Evolutionary conservation across 2,329 filamentous ascomycete genomes (phyloP).

Genomic region (Aureobasidium sp.): DNA sequence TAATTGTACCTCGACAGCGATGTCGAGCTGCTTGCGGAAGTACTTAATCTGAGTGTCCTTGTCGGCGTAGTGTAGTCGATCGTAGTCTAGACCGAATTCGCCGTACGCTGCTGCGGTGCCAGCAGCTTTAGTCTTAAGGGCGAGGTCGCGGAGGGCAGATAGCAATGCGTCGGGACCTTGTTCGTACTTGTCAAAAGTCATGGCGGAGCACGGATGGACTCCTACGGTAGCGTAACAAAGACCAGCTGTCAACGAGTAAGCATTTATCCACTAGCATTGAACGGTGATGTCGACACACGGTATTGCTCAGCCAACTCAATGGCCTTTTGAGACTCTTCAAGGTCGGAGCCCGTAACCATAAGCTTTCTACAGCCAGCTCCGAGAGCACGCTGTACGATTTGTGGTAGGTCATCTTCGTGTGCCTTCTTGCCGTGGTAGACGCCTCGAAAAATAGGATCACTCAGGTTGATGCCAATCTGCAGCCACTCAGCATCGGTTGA

Average conservation of each 20-base stretch:
- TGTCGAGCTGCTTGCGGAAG: conserved; percentile 73
- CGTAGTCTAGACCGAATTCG: conserved; percentile 94
- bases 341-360: conserved; percentile 86
- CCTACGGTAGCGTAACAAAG: conserved; percentile 85
- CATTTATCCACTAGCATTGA: neutral
- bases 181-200: conserved; percentile 62
- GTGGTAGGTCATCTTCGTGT: conserved; percentile 66
- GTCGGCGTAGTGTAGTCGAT: conserved; percentile 75
- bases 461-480: conserved; percentile 87
- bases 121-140: conserved; percentile 50
- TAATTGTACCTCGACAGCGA: conserved; percentile 69
- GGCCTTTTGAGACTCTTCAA: conserved; percentile 69
- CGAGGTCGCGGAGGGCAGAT: conserved; percentile 55
- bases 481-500: conserved; percentile 13
- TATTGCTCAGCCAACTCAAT: conserved; percentile 66
- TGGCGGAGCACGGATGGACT: conserved; percentile 84
- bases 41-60: conserved; percentile 75
- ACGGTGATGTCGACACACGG: conserved; percentile 46
- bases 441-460: conserved; percentile 84
- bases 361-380: conserved; percentile 79
- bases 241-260: conserved; percentile 48
- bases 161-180: conserved; percentile 52
- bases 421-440: conserved; percentile 71
- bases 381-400: conserved; percentile 69
- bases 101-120: conserved; percentile 73